These are phyloP conservation scores for Aquilaria malaccensis DNA, from an alignment of 345 rosid genomes.

Conservation along the genomic window DNA sequence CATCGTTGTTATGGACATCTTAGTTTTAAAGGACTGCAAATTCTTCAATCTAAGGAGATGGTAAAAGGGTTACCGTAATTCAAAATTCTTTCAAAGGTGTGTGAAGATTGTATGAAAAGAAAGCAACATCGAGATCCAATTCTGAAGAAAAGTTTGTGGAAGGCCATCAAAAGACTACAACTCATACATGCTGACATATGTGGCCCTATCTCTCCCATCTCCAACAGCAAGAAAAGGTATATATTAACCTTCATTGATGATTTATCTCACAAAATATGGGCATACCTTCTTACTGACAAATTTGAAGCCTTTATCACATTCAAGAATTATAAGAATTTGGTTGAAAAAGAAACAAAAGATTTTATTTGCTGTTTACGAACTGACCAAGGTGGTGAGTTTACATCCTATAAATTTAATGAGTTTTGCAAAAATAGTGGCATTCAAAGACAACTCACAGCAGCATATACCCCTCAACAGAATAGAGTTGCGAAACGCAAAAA, in stretches of 20 bases:
- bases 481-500: slow-evolving; percentile 5
- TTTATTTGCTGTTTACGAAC: background rate
- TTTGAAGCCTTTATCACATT: background rate
- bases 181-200: background rate
- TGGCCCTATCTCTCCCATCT: background rate
- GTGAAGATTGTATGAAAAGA: background rate
- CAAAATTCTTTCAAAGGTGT: background rate
- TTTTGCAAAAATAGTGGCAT: background rate
- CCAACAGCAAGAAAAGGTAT: background rate
- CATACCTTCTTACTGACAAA: too few species aligned
- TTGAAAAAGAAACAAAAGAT: slow-evolving; percentile 1
- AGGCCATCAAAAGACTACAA: background rate
- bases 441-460: background rate
- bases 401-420: background rate
- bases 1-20: background rate
- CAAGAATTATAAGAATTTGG: background rate
- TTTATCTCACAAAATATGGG: background rate
- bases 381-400: slow-evolving; percentile 5
- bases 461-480: slow-evolving; percentile 1
- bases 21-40: background rate
- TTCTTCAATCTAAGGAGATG: background rate
- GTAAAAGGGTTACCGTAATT: background rate
- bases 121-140: background rate
- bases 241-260: background rate
- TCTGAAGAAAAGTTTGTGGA: background rate